Base-by-base conservation (phyloP, 768 basidiomycete genomes). In the Leccinum uliginosum region DNA sequence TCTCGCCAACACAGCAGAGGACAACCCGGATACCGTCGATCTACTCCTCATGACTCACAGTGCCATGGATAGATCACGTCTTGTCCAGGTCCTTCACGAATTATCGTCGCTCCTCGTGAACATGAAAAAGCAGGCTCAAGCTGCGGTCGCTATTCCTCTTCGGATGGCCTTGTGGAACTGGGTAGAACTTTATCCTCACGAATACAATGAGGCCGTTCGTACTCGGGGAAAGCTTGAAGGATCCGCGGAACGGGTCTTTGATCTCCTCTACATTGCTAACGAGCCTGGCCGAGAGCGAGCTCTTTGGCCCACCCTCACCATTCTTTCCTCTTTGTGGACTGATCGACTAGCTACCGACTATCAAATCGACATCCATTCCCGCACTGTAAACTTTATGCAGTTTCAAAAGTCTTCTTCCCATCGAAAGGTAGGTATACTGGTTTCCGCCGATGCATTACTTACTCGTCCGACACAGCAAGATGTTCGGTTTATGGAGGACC, bases 141-240 rank as follows among this genome's bases (percentile, higher is more conserved):
- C 80, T 14, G 85, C 87, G 1, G 79, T 94, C 49, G 84, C 91
- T 0, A 75, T 81, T 26, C 83, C 87, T 26, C 78, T 96, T 34
- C 83, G 91, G 21, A 78, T 81, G 27, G 91, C 90, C 1, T 76
- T 96, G 26, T 95, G 93, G 93, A 92, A 88, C 60, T 96, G 92
- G 92, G 85, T 95, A 30, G 85, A 88, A 29, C 75, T 82, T 23
- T 89, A 86, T 65, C 87, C 91, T 0, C 73, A 76, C 6, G 91
- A 97, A 67, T 96, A 85, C 68, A 86, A 86, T 53, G 85, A 91
- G 7, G 78, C 83, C 5, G 78, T 93, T 35, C 76, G 80, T 10
- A 75, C 78, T 3, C 78, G 85, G 46, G 83, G 85, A 27, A 79
- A 75, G 35, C 75, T 90, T 12, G 94, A 96, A 57, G 91, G 89